phyloP scores from a whole-genome alignment of 306 rosid species.

The Quillaja saponaria region DNA sequence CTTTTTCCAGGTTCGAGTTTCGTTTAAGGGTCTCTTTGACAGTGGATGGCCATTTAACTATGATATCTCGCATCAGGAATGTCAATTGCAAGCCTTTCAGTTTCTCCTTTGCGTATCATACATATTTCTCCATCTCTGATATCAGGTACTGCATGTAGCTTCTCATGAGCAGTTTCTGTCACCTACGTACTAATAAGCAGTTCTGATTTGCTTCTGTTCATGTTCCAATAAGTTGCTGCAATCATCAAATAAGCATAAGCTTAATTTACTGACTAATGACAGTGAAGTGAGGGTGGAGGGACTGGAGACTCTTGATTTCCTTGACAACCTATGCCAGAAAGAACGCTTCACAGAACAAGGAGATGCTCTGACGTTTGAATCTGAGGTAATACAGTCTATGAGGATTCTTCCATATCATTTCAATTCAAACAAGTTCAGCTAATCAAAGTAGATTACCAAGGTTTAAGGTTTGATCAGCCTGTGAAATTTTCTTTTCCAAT shows the following conservation, averaged over 20 bases:
- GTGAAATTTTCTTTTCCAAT: neutral
- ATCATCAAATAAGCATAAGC: constrained; percentile 28
- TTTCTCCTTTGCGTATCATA: constrained; percentile 76
- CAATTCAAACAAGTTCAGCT: neutral
- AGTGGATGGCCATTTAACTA: constrained; percentile 56
- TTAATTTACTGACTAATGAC: constrained; percentile 30
- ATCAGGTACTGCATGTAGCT: constrained; percentile 48
- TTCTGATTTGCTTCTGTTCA: neutral
- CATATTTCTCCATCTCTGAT: constrained; percentile 82
- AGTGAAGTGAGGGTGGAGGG: constrained; percentile 97
- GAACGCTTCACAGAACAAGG: constrained; percentile 95
- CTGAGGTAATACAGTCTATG: constrained; percentile 58
- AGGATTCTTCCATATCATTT: neutral
- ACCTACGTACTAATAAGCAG: too few relatives aligned
- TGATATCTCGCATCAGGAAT: constrained; percentile 80
- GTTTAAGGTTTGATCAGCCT: neutral
- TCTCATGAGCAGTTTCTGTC: neutral
- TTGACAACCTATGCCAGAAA: constrained; percentile 64
- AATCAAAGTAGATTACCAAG: neutral
- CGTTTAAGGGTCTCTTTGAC: constrained; percentile 72
- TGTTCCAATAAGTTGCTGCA: neutral
- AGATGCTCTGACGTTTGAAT: constrained; percentile 83
- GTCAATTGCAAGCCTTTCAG: constrained; percentile 78
- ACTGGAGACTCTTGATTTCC: constrained; percentile 82
- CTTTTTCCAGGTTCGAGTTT: constrained; percentile 72